Evolutionary conservation across 2,329 filamentous ascomycete genomes (phyloP), one percentile per base, ranked within the genome.

Genomic region (Lecanosticta acicola): DNA sequence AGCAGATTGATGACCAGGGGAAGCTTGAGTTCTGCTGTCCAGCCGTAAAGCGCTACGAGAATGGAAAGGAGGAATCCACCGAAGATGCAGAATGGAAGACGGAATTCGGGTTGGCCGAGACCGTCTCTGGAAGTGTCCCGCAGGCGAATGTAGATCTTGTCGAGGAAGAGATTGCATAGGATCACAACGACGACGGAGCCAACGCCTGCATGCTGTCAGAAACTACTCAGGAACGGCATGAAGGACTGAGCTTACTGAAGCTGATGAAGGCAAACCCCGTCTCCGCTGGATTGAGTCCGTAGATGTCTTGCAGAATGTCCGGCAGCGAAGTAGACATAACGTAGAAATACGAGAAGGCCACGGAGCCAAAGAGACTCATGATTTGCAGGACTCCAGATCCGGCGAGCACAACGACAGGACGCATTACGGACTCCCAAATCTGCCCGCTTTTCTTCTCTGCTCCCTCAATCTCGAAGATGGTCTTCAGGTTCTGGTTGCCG

Each of bases 1-100:
- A 79, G 71, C 44, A 80, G 74, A 0, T 77, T 75, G 41, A 73
- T 66, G 34, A 79, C 75, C 71, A 78, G 79, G 53, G 79, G 75
- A 1, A 67, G 54, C 26, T 66, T 63, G 1, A 63, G 64, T 43
- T 79, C 67, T 0, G 75, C 75, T 0, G 69, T 69, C 77, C 77
- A 81, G 32, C 77, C 78, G 53, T 81, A 82, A 58, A 75, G 71
- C 51, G 79, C 77, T 1, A 81, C 61, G 0, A 76, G 75, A 0
- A 69, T 52, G 0, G 78, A 77, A 0, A 76, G 68, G 1, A 81
- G 47, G 0, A 81, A 35, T 0, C 73, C 73, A 0, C 74, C 76
- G 0, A 75, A 65, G 9, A 79, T 58, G 62, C 80, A 75, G 2
- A 83, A 66, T 0, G 80, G 80, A 0, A 83, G 68, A n/a, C 82